These are phyloP conservation scores for Penicillium coprophilum DNA, from an alignment of 495 filamentous ascomycete species.

Conservation along the genomic window DNA sequence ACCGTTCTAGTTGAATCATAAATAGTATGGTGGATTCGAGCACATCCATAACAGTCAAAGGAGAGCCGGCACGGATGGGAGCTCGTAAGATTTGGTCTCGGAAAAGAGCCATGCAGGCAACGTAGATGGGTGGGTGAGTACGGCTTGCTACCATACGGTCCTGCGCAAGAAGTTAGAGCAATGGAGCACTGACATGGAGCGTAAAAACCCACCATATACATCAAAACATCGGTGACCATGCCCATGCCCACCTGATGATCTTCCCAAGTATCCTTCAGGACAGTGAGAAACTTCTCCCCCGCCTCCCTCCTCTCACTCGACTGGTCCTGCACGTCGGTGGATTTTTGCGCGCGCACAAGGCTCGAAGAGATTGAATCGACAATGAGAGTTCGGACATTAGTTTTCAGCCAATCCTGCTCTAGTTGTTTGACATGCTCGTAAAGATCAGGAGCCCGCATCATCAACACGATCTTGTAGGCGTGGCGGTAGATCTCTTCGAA, in stretches of 20 bases:
- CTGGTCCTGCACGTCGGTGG: slow-evolving; percentile 48
- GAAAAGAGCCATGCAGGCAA: slow-evolving; percentile 81
- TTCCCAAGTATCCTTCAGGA: slow-evolving; percentile 74
- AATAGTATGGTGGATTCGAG: slow-evolving; percentile 82
- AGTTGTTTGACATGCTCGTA: slow-evolving; percentile 77
- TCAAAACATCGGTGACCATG: slow-evolving; percentile 95
- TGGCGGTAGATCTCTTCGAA: slow-evolving; percentile 96
- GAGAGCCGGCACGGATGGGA: slow-evolving; percentile 43
- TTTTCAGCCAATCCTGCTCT: slow-evolving; percentile 75
- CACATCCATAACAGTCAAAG: slow-evolving; percentile 58
- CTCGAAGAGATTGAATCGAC: slow-evolving; percentile 59
- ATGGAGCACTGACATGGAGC: background rate
- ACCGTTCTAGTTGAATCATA: slow-evolving; percentile 87
- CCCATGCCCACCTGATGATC: slow-evolving; percentile 91
- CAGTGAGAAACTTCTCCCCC: slow-evolving; percentile 80
- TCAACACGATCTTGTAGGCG: slow-evolving; percentile 92
- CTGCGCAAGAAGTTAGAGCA: slow-evolving; percentile 27
- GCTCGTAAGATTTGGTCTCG: slow-evolving; percentile 74
- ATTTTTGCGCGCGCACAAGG: slow-evolving; percentile 48
- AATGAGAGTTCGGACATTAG: slow-evolving; percentile 64
- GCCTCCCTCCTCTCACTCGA: slow-evolving; percentile 73
- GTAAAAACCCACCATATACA: slow-evolving; percentile 78
- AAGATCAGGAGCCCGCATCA: slow-evolving; percentile 79
- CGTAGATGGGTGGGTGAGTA: slow-evolving; percentile 74
- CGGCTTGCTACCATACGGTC: slow-evolving; percentile 80